These are phyloP conservation scores for Paraglomus brasilianum DNA, from an alignment of 192 early-diverging fungal species.

Conservation along the genomic window DNA sequence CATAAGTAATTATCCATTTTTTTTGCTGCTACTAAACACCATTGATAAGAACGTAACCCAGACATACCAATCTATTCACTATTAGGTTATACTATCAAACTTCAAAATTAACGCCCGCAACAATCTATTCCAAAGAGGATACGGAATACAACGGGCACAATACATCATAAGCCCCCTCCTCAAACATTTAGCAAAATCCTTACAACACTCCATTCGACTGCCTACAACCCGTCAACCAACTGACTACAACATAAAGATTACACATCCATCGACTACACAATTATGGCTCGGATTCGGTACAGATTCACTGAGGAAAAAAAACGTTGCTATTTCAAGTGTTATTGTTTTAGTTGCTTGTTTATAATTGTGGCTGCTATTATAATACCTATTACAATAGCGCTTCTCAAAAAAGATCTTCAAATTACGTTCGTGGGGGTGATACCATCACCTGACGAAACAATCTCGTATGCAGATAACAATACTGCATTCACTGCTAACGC, in stretches of 20 bases:
- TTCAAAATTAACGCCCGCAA: too few species aligned
- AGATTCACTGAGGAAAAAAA: slow-evolving; percentile 4
- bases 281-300: slow-evolving; percentile 8
- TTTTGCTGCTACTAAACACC: too few species aligned
- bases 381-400: not conserved
- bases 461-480: not conserved
- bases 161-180: too few species aligned
- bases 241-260: not conserved
- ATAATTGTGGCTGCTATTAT: slow-evolving; percentile 7
- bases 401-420: not conserved
- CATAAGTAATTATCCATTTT: too few species aligned
- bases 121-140: too few species aligned
- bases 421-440: slow-evolving; percentile 9
- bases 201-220: slow-evolving; percentile 1
- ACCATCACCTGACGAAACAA: not conserved
- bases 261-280: too few species aligned
- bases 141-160: too few species aligned
- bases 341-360: slow-evolving; percentile 8
- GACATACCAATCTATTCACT: too few species aligned
- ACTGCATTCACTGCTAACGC: slow-evolving; percentile 24
- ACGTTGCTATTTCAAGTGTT: not conserved
- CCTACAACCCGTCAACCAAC: not conserved
- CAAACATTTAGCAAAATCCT: slow-evolving; percentile 2
- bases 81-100: too few species aligned
- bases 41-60: too few species aligned